Conservation (phyloP, 2,329 filamentous ascomycete species). For the Fusarium sarcochroum region DNA sequence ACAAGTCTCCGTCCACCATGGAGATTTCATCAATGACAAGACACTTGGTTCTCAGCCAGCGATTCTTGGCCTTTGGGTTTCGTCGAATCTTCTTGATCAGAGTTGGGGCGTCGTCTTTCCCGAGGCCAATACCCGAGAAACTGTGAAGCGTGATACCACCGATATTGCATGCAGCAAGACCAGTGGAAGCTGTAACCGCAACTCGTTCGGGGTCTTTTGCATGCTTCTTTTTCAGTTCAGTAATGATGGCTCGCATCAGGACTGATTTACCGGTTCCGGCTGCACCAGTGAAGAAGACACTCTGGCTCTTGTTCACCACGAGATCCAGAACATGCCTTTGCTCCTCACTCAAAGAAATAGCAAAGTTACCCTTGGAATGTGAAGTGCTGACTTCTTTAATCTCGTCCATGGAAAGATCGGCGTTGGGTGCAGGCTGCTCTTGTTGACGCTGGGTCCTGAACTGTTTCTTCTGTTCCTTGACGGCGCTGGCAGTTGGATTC, state of each 20-base stretch:
- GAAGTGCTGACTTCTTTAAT: slow-evolving; percentile 58
- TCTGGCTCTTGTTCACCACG: slow-evolving; percentile 84
- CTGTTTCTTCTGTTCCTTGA: slow-evolving; percentile 80
- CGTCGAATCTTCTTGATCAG: slow-evolving; percentile 92
- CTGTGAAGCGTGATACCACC: slow-evolving; percentile 96
- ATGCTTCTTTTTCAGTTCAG: slow-evolving; percentile 82
- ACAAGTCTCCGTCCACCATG: slow-evolving; percentile 97
- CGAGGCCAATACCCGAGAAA: slow-evolving; percentile 91
- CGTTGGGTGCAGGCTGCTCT: slow-evolving; percentile 59
- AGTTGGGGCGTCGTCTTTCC: slow-evolving; percentile 85
- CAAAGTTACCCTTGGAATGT: slow-evolving; percentile 53
- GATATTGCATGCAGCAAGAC: slow-evolving; percentile 95
- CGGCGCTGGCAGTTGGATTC: slow-evolving; percentile 46
- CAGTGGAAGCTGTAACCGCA: slow-evolving; percentile 95
- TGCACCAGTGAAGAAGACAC: slow-evolving; percentile 98
- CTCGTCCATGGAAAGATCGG: slow-evolving; percentile 50
- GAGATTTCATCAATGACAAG: slow-evolving; percentile 96
- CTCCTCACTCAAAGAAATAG: slow-evolving; percentile 85
- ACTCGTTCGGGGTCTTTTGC: slow-evolving; percentile 83
- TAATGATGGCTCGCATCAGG: slow-evolving; percentile 91
- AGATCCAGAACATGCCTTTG: slow-evolving; percentile 87
- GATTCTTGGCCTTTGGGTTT: slow-evolving; percentile 87
- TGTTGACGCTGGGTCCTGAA: slow-evolving; percentile 69
- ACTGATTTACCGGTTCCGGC: slow-evolving; percentile 98
- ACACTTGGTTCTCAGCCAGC: slow-evolving; percentile 90